These are phyloP conservation scores for Protostelium mycophagum DNA, from an alignment of 78 protist genomes.

Conservation along the genomic window DNA sequence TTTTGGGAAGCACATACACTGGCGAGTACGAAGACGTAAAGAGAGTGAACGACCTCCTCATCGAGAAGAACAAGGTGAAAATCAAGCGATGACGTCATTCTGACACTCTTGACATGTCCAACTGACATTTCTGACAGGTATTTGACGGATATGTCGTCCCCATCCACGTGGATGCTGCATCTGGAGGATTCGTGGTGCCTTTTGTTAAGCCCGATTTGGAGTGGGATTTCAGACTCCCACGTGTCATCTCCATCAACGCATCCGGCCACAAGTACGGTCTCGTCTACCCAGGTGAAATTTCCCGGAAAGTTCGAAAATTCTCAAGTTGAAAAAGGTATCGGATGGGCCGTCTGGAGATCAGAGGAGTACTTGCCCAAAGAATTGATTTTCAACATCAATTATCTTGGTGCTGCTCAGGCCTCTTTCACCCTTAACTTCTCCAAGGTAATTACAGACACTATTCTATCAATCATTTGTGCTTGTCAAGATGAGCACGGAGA, in stretches of 20 bases:
- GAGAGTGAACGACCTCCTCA: constrained; percentile 8
- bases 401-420: constrained; percentile 35
- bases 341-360: constrained; percentile 26
- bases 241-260: constrained; percentile 30
- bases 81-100: neutral
- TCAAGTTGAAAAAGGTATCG: neutral
- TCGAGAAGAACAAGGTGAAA: constrained; percentile 17
- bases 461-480: too few species aligned
- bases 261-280: constrained; percentile 55
- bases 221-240: constrained; percentile 52
- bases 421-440: constrained; percentile 49
- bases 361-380: constrained; percentile 26
- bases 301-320: neutral
- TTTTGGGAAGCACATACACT: constrained; percentile 38
- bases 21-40: constrained; percentile 45
- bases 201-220: constrained; percentile 16
- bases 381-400: constrained; percentile 27
- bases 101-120: neutral
- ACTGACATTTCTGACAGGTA: constrained; percentile 7
- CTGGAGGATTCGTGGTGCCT: constrained; percentile 65
- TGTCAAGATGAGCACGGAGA: too few species aligned
- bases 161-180: constrained; percentile 65
- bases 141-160: constrained; percentile 27
- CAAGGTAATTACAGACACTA: neutral
- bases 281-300: constrained; percentile 10